These are phyloP conservation scores for Vaccinium macrocarpon DNA, from an alignment of 148 eudicot genomes.

Conservation along the genomic window DNA sequence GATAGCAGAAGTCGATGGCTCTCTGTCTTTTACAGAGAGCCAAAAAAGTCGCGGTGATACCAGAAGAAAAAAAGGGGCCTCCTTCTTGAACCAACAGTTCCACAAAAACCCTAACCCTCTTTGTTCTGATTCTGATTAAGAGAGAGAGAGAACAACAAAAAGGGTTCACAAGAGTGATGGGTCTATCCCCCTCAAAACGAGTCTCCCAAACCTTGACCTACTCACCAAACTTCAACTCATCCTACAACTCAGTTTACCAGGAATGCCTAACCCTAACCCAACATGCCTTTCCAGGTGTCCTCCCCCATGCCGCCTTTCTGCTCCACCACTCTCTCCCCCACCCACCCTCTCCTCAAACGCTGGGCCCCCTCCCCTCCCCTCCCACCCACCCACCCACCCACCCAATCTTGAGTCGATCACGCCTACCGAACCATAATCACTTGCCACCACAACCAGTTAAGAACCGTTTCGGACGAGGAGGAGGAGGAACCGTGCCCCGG, in stretches of 20 bases:
- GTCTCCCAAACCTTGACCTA: slow-evolving; percentile 32
- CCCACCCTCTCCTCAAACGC: slow-evolving; percentile 41
- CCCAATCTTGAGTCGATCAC: slow-evolving; percentile 50
- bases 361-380: slow-evolving; percentile 71
- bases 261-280: slow-evolving; percentile 43
- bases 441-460: neutral
- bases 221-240: slow-evolving; percentile 56
- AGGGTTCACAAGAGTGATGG: too few relatives aligned
- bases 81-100: too few relatives aligned
- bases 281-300: slow-evolving; percentile 57
- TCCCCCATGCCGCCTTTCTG: slow-evolving; percentile 47
- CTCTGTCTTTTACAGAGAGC: too few relatives aligned
- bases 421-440: slow-evolving; percentile 26
- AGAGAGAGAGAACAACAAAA: too few relatives aligned
- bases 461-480: neutral
- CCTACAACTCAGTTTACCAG: slow-evolving; percentile 54
- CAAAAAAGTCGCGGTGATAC: too few relatives aligned
- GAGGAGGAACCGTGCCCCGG: slow-evolving; percentile 21
- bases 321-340: slow-evolving; percentile 58
- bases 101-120: too few relatives aligned
- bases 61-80: too few relatives aligned
- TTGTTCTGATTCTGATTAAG: too few relatives aligned
- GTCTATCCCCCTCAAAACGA: too few relatives aligned
- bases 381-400: too few relatives aligned
- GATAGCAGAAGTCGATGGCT: too few relatives aligned